Evolutionary conservation across 176 grass and related monocot species (phyloP).

Genomic region (Canna indica): DNA sequence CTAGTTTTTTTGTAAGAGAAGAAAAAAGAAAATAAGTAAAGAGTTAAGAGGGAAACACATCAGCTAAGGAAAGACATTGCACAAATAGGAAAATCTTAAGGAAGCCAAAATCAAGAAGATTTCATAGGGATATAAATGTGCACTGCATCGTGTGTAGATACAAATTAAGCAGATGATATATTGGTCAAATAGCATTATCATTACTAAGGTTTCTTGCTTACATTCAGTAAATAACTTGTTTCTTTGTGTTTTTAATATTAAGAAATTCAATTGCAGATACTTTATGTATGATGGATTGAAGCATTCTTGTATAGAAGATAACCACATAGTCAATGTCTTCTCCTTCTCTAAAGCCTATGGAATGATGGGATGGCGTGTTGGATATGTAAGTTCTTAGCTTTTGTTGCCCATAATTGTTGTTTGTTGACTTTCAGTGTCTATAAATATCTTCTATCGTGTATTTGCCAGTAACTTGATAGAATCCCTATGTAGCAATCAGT

Average conservation of each 20-base stretch:
- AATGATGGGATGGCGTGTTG: slow-evolving; percentile 99
- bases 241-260: slow-evolving; percentile 1
- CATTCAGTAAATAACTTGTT: slow-evolving; percentile 12
- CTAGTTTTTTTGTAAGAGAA: no score
- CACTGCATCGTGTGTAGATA: no score
- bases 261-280: slow-evolving; percentile 42
- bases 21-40: no score
- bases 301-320: slow-evolving; percentile 83
- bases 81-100: no score
- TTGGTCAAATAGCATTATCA: not conserved
- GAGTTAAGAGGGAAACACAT: no score
- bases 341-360: slow-evolving; percentile 96
- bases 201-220: not conserved
- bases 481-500: no score
- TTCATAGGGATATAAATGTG: no score
- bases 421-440: not conserved
- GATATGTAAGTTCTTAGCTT: slow-evolving; percentile 62
- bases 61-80: no score
- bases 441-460: not conserved
- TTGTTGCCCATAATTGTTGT: not conserved
- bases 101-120: no score
- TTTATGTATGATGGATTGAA: slow-evolving; percentile 97
- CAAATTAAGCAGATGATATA: no score
- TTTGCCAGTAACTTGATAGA: no score
- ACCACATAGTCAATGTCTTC: slow-evolving; percentile 90